phyloP scores from a whole-genome alignment of 768 basidiomycete species.

The Boletus sp. region DNA sequence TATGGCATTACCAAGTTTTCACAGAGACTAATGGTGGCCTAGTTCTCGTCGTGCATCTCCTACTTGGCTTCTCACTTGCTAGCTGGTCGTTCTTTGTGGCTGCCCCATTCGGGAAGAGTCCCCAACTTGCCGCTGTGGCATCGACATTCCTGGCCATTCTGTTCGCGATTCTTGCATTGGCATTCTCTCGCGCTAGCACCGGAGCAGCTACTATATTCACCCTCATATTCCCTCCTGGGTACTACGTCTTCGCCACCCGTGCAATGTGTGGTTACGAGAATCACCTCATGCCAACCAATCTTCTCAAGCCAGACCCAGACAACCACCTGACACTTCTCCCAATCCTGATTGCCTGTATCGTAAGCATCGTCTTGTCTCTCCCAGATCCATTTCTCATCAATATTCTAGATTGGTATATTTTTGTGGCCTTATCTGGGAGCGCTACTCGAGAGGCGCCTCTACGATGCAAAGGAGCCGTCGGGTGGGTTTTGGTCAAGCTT shows the following conservation, averaged over 20 bases:
- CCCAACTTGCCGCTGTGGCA: constrained; percentile 66
- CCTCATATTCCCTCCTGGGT: constrained; percentile 71
- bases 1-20: constrained; percentile 72
- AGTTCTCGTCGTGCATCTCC: constrained; percentile 61
- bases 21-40: constrained; percentile 55
- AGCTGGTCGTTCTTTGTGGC: constrained; percentile 73
- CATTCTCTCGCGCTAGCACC: constrained; percentile 42
- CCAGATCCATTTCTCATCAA: neutral
- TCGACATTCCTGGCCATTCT: constrained; percentile 66
- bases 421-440: constrained; percentile 70
- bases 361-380: constrained; percentile 34
- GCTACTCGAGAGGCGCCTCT: constrained; percentile 56
- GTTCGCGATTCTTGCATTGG: constrained; percentile 64
- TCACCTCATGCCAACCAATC: constrained; percentile 51
- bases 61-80: constrained; percentile 65
- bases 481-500: constrained; percentile 24
- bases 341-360: constrained; percentile 62
- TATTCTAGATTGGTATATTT: constrained; percentile 62
- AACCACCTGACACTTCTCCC: constrained; percentile 51
- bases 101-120: constrained; percentile 68
- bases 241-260: constrained; percentile 70
- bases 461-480: constrained; percentile 51
- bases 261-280: constrained; percentile 70
- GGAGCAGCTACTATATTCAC: constrained; percentile 60
- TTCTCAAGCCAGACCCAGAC: constrained; percentile 61